Evolutionary conservation across 2,329 filamentous ascomycete genomes (phyloP), one percentile per base, ranked within the genome.

Genomic region (Graphilbum sp.): DNA sequence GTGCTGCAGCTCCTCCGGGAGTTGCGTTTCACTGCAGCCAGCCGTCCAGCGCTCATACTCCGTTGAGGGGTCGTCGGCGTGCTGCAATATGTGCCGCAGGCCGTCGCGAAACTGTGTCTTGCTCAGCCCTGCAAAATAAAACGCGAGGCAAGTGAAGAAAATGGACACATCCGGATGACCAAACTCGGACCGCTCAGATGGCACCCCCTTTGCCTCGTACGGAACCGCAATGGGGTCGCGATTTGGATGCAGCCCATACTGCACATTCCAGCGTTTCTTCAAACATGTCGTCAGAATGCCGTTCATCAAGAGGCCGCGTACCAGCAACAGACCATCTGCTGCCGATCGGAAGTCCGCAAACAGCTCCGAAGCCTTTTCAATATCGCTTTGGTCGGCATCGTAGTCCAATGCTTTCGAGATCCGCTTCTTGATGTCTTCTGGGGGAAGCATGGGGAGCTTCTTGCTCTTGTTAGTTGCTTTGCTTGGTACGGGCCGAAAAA

Each of bases 121-220:
- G 1, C 39, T 62, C 0, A 80, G 51, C 0, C 75, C 76, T 2
- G 60, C 52, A 36, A 82, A 78, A 46, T 85, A 85, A 46, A 79
- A 82, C 0, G 68, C 64, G 0, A 86, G 54, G 12, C 69, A 75
- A 0, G 78, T 84, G 2, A 85, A 58, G 0, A 74, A 25, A 2
- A 84, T 75, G 0, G 70, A 63, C 0, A 79, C 73, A 46, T 85
- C 66, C 0, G 77, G 75, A 44, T 85, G 77, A 0, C 74, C 72
- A 49, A 69, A 84, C 46, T 84, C 78, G 0, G 75, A 69, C 6
- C 71, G 63, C 0, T 70, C 65, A 0, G 66, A 67, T 0, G 79
- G 77, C 0, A 65, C 59, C 3, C 77, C 79, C 40, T 84, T 82
- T 0, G 74, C 73, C 11, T 69, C 62, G 35, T 67, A 84, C 0